Evolutionary conservation across 768 basidiomycete species (phyloP), one percentile per base, ranked within the genome.

Genomic region (Pulveroboletus sp.): DNA sequence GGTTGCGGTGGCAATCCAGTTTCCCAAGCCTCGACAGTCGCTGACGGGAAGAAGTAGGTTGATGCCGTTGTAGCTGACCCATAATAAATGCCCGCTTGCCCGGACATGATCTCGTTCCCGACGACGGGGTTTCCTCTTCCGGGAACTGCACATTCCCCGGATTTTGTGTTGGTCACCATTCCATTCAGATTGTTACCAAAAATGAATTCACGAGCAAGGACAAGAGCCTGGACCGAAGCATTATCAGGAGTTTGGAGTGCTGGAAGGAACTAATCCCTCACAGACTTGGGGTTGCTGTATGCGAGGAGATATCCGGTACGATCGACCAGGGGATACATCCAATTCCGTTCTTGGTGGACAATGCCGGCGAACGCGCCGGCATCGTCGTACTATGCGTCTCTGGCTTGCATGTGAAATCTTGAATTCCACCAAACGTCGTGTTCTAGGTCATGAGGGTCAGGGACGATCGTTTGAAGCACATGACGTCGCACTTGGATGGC

Each of bases 361-460:
- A 86, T 81, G 0, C 86, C 86, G 0, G 77, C 83, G 42, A 80
- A 73, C 41, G 78, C 67, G 13, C 79, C 78, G 0, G 62, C 58
- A 43, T 84, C 81, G 48, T 81, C 78, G 44, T 66, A 69, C 84
- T 85, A 88, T 0, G 77, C 1, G 86, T 88, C 0, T 79, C 74
- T 4, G 86, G 86, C 49, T 73, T 77, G 36, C 79, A 72, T 0
- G 83, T 80, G 63, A 89, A 89, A 2, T 86, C 86, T 65, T 83
- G 83, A 34, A 82, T 81, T 8, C 85, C 85, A 23, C 85, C 85
- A 59, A 88, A 89, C 1, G 86, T 88, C n/a, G 85, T 86, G 59
- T 89, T 89, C 82, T 86, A 51, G 0, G 47, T 11, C 2, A 31
- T 1, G 24, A 19, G 23, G 9, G 9, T 56, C 20, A 47, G 51